Evolutionary conservation across 192 early-diverging fungal species (phyloP), one percentile per base, ranked within the genome.

Genomic region (Podila epigama): DNA sequence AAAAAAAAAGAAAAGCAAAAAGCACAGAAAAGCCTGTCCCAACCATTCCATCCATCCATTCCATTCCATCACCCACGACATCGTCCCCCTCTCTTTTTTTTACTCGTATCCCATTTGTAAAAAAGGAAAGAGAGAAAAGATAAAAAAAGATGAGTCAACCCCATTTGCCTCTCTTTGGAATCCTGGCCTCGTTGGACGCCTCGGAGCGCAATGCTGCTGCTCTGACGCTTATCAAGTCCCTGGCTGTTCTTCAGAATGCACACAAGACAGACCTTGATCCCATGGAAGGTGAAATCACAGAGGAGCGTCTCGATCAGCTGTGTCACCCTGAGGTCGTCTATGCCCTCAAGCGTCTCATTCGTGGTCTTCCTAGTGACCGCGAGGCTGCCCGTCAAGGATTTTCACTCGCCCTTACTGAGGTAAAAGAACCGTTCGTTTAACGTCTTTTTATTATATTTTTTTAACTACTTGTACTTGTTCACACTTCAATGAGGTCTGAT

Each of bases 311-410:
- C 37, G 88, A 93, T 56, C 69, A 72, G 59, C 70, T 82, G 39
- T 92, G 89, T 70, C 88, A 92, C 16, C 85, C 87, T 41, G 95
- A 97, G 64, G 90, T 98, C 18, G 75, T 91, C 9, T 99, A 99
- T 68, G 93, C 91, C 0, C 69, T 97, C 13, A 90, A 89, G 73
- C 91, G 98, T 61, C 85, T 99, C 48, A 81, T 97, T 56, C 84
- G 92, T 67, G 98, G 98, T 60, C 82, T 99, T 42, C 87, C 94
- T 28, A 92, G 90, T 51, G 87, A 92, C 11, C 87, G 96, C 39
- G 89, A 94, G 51, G 95, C 90, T 20, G 96, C 98, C 15, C 85
- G 98, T 48, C 96, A 98, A 61, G 98, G 98, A 8, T 99, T 96
- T 81, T 88, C 96, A 18, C 83, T 97, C n/a, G 94, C 94, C 10